These are phyloP conservation scores for Aspergillaceae sp. DNA, from an alignment of 2,329 filamentous ascomycete genomes.

Conservation along the genomic window DNA sequence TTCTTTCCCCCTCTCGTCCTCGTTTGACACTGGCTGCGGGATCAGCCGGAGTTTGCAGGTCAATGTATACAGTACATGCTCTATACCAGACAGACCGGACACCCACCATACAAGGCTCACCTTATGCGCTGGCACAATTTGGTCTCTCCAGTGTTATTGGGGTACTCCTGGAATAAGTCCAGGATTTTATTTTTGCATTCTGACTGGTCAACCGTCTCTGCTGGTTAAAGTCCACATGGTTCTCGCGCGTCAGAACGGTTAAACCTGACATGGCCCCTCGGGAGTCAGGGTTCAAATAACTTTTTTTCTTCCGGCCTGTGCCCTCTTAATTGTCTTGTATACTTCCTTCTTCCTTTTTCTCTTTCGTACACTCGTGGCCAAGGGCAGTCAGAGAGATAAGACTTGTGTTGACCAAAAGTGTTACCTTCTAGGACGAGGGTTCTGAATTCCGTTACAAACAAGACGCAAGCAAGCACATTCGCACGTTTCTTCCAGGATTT, in stretches of 20 bases:
- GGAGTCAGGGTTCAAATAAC: neutral
- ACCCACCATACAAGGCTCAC: slow-evolving; percentile 2
- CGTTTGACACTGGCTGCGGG: too few species aligned
- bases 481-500: neutral
- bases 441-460: too few species aligned
- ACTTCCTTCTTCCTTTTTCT: neutral
- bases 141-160: neutral
- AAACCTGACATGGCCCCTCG: neutral
- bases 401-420: too few species aligned
- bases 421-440: too few species aligned
- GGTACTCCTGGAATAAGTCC: neutral
- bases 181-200: neutral
- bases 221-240: too few species aligned
- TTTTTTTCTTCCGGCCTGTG: neutral
- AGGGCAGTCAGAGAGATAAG: too few species aligned
- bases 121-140: slow-evolving; percentile 2
- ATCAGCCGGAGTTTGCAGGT: slow-evolving; percentile 1
- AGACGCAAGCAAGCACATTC: too few species aligned
- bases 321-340: slow-evolving; percentile 2
- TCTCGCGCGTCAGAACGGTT: neutral
- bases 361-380: too few species aligned
- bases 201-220: neutral
- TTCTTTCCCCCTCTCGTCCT: slow-evolving; percentile 10
- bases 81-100: neutral
- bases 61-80: slow-evolving; percentile 4